Evolutionary conservation across 495 filamentous ascomycete species (phyloP).

Genomic region (Hypoxylon lenormandii): DNA sequence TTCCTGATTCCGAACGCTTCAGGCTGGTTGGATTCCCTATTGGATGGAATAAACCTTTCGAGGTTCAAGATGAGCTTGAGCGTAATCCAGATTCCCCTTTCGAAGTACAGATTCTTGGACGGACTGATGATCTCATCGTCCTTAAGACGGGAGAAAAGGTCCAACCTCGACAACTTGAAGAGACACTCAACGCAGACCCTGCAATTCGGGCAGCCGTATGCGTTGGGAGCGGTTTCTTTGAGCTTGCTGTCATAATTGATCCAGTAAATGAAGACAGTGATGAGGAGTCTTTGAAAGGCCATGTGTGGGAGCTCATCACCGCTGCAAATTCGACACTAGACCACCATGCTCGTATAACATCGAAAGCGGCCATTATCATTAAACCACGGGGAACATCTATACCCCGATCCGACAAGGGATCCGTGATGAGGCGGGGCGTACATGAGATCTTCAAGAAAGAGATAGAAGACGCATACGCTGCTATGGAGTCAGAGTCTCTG

Average conservation of each 20-base stretch:
- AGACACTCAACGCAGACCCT: constrained; percentile 25
- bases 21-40: constrained; percentile 45
- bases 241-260: constrained; percentile 55
- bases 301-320: constrained; percentile 49
- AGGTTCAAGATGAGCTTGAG: constrained; percentile 50
- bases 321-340: constrained; percentile 45
- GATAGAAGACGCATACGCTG: constrained; percentile 48
- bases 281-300: constrained; percentile 27
- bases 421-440: constrained; percentile 49
- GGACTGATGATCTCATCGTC: constrained; percentile 56
- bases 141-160: constrained; percentile 60
- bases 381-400: constrained; percentile 30
- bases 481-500: constrained; percentile 31
- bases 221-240: constrained; percentile 53
- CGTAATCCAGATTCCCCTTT: constrained; percentile 32
- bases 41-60: constrained; percentile 46
- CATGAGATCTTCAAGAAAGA: constrained; percentile 50
- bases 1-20: constrained; percentile 19
- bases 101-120: constrained; percentile 48
- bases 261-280: constrained; percentile 19
- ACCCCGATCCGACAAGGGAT: constrained; percentile 57
- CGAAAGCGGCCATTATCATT: constrained; percentile 47
- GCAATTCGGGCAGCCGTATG: constrained; percentile 48
- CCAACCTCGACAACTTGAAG: constrained; percentile 49
- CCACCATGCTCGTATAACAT: constrained; percentile 49